These are phyloP conservation scores for Monosporascus cannonballus DNA, from an alignment of 2,329 filamentous ascomycete genomes.

Conservation along the genomic window DNA sequence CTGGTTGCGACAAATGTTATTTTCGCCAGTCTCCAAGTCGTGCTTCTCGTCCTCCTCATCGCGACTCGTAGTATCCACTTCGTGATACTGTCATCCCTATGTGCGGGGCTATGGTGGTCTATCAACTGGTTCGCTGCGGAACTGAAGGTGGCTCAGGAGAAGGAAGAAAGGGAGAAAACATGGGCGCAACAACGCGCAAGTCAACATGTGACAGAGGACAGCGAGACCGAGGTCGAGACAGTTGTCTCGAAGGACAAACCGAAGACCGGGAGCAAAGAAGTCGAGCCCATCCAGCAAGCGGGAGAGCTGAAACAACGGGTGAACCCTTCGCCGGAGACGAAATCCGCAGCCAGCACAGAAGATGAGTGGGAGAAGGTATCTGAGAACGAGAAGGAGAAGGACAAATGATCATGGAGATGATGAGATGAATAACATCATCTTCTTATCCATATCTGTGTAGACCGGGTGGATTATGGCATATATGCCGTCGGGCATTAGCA, in stretches of 20 bases:
- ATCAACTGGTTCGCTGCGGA: slow-evolving; percentile 95
- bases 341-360: slow-evolving; percentile 69
- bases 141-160: slow-evolving; percentile 41
- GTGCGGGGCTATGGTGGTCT: slow-evolving; percentile 78
- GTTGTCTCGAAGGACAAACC: slow-evolving; percentile 17
- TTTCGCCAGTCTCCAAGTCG: slow-evolving; percentile 77
- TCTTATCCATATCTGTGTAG: background rate
- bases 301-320: slow-evolving; percentile 46
- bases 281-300: slow-evolving; percentile 34
- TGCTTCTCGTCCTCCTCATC: slow-evolving; percentile 69
- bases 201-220: slow-evolving; percentile 33
- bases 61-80: slow-evolving; percentile 89
- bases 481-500: background rate
- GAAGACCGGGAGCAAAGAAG: slow-evolving; percentile 32
- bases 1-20: slow-evolving; percentile 84
- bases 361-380: slow-evolving; percentile 98
- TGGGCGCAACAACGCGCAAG: slow-evolving; percentile 28
- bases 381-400: slow-evolving; percentile 58
- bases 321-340: slow-evolving; percentile 35
- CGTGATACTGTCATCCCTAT: slow-evolving; percentile 70
- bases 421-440: background rate
- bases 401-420: slow-evolving; percentile 32
- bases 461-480: background rate
- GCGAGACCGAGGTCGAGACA: slow-evolving; percentile 47
- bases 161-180: slow-evolving; percentile 35